Percentiles rank a stretch among this genome's conserved stretches.
phyloP scores from a whole-genome alignment of 1,284 basidiomycete species.

The Fomitopsis betulina region DNA sequence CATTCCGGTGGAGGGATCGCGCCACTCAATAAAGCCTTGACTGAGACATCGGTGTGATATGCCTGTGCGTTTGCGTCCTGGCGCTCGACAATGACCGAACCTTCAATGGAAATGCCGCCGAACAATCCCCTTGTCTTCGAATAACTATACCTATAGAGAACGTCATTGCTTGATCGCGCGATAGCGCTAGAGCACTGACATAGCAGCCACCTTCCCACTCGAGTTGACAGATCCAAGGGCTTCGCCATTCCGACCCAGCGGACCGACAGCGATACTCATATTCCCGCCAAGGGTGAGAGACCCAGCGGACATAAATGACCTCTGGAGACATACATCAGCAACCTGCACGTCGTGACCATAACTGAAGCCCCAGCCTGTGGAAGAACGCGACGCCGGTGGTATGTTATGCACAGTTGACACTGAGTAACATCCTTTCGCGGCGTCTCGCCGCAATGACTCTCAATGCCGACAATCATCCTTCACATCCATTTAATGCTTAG shows the following conservation, averaged over 20 bases:
- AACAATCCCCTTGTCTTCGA: conserved; percentile 93
- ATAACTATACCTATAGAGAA: conserved; percentile 74
- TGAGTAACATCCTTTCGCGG: too few relatives aligned
- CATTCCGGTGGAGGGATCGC: conserved; percentile 71
- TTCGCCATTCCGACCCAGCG: conserved; percentile 92
- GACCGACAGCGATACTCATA: conserved; percentile 88
- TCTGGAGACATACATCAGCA: conserved; percentile 35
- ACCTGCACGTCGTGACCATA: neutral
- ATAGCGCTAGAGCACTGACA: conserved; percentile 42
- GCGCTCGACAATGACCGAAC: conserved; percentile 91
- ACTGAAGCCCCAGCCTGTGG: too few relatives aligned
- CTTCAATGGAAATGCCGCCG: conserved; percentile 83
- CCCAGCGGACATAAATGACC: conserved; percentile 93
- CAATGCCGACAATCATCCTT: too few relatives aligned
- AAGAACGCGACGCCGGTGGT: too few relatives aligned
- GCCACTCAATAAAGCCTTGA: conserved; percentile 79
- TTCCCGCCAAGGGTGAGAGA: conserved; percentile 93
- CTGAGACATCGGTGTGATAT: conserved; percentile 72
- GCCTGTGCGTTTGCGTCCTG: conserved; percentile 87
- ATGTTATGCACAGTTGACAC: too few relatives aligned
- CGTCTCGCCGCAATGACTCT: too few relatives aligned
- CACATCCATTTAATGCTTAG: too few relatives aligned
- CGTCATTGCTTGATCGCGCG: neutral
- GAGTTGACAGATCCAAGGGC: conserved; percentile 85
- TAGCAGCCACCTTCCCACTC: conserved; percentile 87